Evolutionary conservation across 345 rosid species (phyloP).

Genomic region (Salix brachista): DNA sequence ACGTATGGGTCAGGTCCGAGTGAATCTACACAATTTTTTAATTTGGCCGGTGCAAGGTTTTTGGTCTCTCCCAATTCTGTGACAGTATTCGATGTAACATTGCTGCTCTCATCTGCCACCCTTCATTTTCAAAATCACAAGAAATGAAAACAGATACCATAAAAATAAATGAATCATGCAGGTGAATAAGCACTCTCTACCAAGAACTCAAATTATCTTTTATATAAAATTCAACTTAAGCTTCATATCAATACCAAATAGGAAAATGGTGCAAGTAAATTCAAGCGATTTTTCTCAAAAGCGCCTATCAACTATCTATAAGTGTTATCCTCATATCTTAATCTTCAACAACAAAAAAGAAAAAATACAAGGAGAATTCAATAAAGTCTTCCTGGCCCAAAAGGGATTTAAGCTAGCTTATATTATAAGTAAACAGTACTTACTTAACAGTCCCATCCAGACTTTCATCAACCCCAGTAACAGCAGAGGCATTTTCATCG

Average conservation of each 20-base stretch:
- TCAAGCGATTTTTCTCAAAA: background rate
- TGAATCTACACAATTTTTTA: conserved; percentile 14
- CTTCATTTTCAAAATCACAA: conserved; percentile 13
- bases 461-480: conserved; percentile 10
- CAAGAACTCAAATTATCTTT: background rate
- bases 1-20: conserved; percentile 10
- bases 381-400: background rate
- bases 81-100: conserved; percentile 5
- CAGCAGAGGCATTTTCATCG: background rate
- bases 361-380: too few relatives aligned
- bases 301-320: background rate
- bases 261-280: background rate
- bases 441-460: conserved; percentile 21
- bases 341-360: background rate
- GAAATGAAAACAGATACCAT: background rate
- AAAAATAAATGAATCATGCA: background rate
- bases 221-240: background rate
- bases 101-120: conserved; percentile 23
- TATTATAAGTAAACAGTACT: too few relatives aligned
- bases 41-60: conserved; percentile 16
- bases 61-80: conserved; percentile 13
- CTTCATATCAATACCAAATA: background rate
- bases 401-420: background rate
- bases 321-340: background rate
- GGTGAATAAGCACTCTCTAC: background rate